Evolutionary conservation across 169 alveolate species (phyloP).

Genomic region (Plasmodium billcollinsi): DNA sequence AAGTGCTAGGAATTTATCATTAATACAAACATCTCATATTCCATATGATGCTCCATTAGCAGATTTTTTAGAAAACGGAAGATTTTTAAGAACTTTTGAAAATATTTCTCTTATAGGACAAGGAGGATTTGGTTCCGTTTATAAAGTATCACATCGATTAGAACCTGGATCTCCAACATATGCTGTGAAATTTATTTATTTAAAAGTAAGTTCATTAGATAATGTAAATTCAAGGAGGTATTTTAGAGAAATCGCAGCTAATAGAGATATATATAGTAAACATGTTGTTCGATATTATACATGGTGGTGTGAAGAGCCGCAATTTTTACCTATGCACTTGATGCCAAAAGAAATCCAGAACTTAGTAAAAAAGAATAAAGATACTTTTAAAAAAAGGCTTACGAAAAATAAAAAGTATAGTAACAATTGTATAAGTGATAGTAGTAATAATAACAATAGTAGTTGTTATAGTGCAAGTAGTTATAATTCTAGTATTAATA

Average conservation of each 20-base stretch:
- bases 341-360: conserved; percentile 83
- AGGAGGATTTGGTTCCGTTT: conserved; percentile 93
- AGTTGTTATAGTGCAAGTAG: conserved; percentile 6
- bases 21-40: conserved; percentile 54
- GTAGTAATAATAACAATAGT: too few relatives aligned
- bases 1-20: conserved; percentile 35
- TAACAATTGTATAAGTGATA: conserved; percentile 9
- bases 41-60: conserved; percentile 77
- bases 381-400: conserved; percentile 70
- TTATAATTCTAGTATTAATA: background rate
- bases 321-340: conserved; percentile 86
- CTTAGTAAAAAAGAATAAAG: conserved; percentile 84
- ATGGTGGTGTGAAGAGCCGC: conserved; percentile 96
- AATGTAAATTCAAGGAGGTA: conserved; percentile 88
- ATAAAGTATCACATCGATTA: conserved; percentile 89
- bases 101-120: conserved; percentile 89
- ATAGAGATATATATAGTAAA: conserved; percentile 90
- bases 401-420: conserved; percentile 24
- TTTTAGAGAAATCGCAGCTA: conserved; percentile 92
- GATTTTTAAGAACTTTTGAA: conserved; percentile 89
- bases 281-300: conserved; percentile 92
- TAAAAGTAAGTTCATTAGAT: conserved; percentile 87
- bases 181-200: conserved; percentile 90
- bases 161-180: conserved; percentile 92
- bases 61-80: conserved; percentile 89